Base-by-base conservation (phyloP, 2,329 filamentous ascomycete species). In the Sporothrix dimorphospora region DNA sequence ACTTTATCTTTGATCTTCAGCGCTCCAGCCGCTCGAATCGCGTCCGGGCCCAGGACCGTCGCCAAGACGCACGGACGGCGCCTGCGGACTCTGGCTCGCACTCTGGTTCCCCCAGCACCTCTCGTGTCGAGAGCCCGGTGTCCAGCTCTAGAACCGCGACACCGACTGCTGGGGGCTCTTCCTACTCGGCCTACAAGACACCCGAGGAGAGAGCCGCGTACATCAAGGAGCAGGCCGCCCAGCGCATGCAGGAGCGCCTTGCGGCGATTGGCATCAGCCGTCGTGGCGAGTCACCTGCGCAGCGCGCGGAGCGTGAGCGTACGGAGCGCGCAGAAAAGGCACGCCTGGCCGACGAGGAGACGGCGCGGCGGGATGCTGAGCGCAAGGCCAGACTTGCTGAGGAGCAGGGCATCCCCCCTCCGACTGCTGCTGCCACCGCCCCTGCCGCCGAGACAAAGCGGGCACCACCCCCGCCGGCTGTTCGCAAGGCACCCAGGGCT, bases 1-100 rank as follows among this genome's bases (percentile, higher is more conserved):
- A 99, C 79, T 98, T 99, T 81, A 99, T 99, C 80, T 98, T 96
- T 79, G 96, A 98, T 76, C 84, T 99, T 70, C 94, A 98, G 80
- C 90, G 95, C 74, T 92, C 91, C 74, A 97, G 94, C 80, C 90
- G 94, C 75, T 87, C 93, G 75, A 86, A 93, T 70, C 90, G 91
- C 73, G 83, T 97, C 72, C 85, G 88, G 73, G 82, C 84, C 66
- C 89, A 87, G 79, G 90, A 90, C 73, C 86, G 83, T 71, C 84
- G 85, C 34, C 81, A 83, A 24, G 81, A 84, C 5, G 84, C 84
- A 42, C 79, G 82, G 63, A 30, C 42, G 1, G n/a, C 55, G 14
- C 21, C 66, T 1, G n/a, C 53, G 45, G 71, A 63, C 34, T 27
- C 63, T 1, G 30, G 49, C 24, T 8, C 40, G 45, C 21, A 27